phyloP scores from a whole-genome alignment of 257 asterid species.

The Thymus quinquecostatus region DNA sequence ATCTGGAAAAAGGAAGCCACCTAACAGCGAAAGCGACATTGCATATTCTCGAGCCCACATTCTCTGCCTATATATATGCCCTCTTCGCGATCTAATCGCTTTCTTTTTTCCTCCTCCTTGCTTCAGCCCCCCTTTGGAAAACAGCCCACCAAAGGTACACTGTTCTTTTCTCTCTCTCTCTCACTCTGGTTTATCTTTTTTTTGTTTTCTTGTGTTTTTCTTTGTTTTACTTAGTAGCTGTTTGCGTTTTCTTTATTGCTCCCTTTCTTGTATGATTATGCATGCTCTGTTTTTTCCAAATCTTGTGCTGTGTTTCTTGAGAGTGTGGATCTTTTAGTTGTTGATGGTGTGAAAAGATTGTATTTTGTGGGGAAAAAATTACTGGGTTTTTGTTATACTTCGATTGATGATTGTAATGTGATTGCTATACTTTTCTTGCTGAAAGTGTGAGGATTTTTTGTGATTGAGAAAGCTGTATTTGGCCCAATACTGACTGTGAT shows the following conservation, averaged over 20 bases:
- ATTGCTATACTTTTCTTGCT: constrained; percentile 22
- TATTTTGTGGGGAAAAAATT: constrained; percentile 20
- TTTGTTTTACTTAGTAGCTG: not conserved
- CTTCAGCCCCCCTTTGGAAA: constrained; percentile 12
- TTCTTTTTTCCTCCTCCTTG: constrained; percentile 41
- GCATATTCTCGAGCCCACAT: constrained; percentile 37
- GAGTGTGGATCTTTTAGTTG: constrained; percentile 24
- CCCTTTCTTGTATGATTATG: constrained; percentile 4
- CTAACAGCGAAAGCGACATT: constrained; percentile 42
- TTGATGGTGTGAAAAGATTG: constrained; percentile 23
- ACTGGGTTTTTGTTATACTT: constrained; percentile 15
- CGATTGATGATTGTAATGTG: constrained; percentile 2
- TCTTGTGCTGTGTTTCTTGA: constrained; percentile 15
- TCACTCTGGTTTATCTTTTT: not conserved
- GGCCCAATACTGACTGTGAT: constrained; percentile 4
- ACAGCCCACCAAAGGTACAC: constrained; percentile 37
- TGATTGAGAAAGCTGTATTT: constrained; percentile 3
- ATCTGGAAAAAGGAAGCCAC: constrained; percentile 35
- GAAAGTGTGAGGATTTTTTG: constrained; percentile 17
- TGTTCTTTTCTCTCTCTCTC: not conserved
- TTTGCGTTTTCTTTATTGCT: constrained; percentile 1
- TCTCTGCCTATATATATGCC: constrained; percentile 39
- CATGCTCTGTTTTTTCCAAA: not conserved
- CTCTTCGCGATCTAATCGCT: not conserved
- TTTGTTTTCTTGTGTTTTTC: not conserved